Conservation (phyloP, 108 stramenopile genomes). For the Cylindrotheca fusiformis region DNA sequence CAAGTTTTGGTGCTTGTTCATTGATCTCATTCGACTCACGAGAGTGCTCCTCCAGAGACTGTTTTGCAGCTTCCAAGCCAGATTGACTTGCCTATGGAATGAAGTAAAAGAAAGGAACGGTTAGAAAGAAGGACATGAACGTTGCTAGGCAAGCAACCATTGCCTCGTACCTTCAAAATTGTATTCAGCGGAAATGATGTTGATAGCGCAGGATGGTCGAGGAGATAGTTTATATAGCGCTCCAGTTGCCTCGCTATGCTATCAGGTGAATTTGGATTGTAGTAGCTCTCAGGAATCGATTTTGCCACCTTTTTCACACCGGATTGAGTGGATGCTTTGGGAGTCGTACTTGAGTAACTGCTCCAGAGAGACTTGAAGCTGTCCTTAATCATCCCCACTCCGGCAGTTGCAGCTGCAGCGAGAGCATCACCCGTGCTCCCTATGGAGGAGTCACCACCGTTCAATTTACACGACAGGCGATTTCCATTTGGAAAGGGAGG, state of each 20-base stretch:
- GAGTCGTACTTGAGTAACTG: constrained; percentile 31
- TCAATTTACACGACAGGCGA: no score
- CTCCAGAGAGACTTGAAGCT: constrained; percentile 69
- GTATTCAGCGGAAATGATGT: constrained; percentile 84
- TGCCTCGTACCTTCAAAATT: constrained; percentile 52
- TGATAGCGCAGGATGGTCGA: constrained; percentile 78
- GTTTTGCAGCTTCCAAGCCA: constrained; percentile 80
- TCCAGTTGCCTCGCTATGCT: constrained; percentile 54
- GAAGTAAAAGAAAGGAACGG: constrained; percentile 8
- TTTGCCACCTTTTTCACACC: not conserved
- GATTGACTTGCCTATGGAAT: constrained; percentile 76
- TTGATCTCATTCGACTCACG: constrained; percentile 40
- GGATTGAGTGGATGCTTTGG: not conserved
- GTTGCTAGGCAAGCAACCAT: not conserved
- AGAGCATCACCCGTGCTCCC: constrained; percentile 52
- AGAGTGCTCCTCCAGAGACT: constrained; percentile 60
- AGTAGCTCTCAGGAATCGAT: constrained; percentile 43
- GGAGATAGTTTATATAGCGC: constrained; percentile 80
- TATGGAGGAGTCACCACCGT: constrained; percentile 22
- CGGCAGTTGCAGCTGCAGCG: constrained; percentile 40
- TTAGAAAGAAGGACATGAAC: not conserved
- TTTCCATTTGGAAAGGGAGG: constrained; percentile 61
- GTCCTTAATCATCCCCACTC: constrained; percentile 65
- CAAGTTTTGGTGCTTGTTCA: constrained; percentile 40
- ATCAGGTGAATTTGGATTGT: constrained; percentile 52